Evolutionary conservation across 768 basidiomycete genomes (phyloP).

Genomic region (Amanita molliuscula): DNA sequence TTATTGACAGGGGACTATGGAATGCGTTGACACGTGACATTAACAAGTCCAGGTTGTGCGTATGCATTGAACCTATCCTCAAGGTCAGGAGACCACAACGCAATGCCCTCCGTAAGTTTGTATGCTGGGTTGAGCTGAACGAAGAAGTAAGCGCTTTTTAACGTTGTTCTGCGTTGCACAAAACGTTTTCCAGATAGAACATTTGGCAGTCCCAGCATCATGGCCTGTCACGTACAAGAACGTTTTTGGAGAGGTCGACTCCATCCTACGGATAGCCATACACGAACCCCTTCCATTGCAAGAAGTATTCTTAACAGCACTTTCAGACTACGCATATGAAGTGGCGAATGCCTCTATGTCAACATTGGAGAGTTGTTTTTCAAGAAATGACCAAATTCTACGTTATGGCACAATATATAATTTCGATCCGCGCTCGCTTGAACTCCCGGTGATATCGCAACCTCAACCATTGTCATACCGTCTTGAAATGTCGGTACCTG

Average conservation of each 20-base stretch:
- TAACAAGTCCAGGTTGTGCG: slow-evolving; percentile 6
- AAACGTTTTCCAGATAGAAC: slow-evolving; percentile 10
- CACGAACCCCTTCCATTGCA: slow-evolving; percentile 27
- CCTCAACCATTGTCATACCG: slow-evolving; percentile 22
- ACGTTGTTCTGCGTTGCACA: slow-evolving; percentile 7
- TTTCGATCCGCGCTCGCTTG: slow-evolving; percentile 18
- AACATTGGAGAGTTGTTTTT: slow-evolving; percentile 34
- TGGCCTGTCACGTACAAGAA: slow-evolving; percentile 23
- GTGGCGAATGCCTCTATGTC: slow-evolving; percentile 24
- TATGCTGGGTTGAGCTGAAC: slow-evolving; percentile 14
- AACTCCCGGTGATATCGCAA: slow-evolving; percentile 13
- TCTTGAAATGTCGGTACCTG: slow-evolving; percentile 57
- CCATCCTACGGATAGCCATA: background rate
- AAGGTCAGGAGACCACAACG: background rate
- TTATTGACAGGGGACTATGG: slow-evolving; percentile 21
- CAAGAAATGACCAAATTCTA: slow-evolving; percentile 31
- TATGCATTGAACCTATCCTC: background rate
- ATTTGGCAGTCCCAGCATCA: slow-evolving; percentile 22
- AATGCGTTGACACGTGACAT: slow-evolving; percentile 8
- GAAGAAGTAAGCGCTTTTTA: slow-evolving; percentile 17
- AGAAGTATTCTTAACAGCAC: slow-evolving; percentile 41
- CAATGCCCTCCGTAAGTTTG: background rate
- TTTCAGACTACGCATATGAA: slow-evolving; percentile 38
- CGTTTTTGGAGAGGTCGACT: slow-evolving; percentile 16
- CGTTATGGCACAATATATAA: slow-evolving; percentile 31